These are phyloP conservation scores for Niveomyces coronatus DNA, from an alignment of 2,329 filamentous ascomycete species.

Conservation along the genomic window DNA sequence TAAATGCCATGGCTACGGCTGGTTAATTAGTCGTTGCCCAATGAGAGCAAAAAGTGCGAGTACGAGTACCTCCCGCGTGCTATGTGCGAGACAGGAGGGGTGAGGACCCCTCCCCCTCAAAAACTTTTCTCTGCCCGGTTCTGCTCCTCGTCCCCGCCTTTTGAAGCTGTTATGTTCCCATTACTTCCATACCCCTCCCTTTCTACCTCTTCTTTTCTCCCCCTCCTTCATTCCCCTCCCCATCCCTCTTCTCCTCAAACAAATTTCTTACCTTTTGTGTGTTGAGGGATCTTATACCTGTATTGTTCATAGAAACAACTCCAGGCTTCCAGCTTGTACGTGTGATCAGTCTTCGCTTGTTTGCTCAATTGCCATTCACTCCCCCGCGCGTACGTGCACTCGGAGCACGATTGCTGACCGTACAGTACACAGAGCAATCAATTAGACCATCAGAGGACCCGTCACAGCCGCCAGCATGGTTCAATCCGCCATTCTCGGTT, in stretches of 20 bases:
- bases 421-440: not conserved
- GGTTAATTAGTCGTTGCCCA: too few relatives aligned
- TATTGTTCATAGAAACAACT: conserved; percentile 4
- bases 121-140: too few relatives aligned
- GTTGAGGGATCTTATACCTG: conserved; percentile 2
- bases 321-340: conserved; percentile 3
- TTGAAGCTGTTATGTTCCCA: not conserved
- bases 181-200: too few relatives aligned
- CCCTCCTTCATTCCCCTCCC: not conserved
- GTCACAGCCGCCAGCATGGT: conserved; percentile 42
- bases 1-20: too few relatives aligned
- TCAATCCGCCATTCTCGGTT: conserved; percentile 78
- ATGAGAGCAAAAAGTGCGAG: too few relatives aligned
- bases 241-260: too few relatives aligned
- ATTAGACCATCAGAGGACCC: conserved; percentile 4
- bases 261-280: conserved; percentile 6
- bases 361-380: not conserved
- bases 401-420: not conserved
- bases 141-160: too few relatives aligned
- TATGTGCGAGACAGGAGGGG: too few relatives aligned
- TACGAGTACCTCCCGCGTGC: too few relatives aligned
- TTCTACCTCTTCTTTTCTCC: not conserved
- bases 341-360: not conserved
- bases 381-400: not conserved
- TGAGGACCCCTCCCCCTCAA: too few relatives aligned